A percentile compares a stretch with the other conserved stretches of the same genome.
Evolutionary conservation across 108 stramenopile genomes (phyloP).

Genomic region (Skeletonema potamos): DNA sequence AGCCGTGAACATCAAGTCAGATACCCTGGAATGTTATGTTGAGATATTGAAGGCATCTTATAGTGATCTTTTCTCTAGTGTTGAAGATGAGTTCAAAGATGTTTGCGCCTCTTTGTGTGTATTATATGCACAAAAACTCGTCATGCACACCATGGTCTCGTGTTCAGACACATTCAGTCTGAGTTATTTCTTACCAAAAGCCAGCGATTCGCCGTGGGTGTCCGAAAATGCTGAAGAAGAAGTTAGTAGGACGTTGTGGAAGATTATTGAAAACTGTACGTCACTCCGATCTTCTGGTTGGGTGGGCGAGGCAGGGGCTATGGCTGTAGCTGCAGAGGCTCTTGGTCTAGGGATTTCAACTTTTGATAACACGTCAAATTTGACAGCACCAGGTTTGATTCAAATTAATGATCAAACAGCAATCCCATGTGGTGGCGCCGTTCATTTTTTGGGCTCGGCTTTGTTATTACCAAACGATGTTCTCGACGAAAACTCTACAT

Average conservation of each 20-base stretch:
- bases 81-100: conserved; percentile 28
- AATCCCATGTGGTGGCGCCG: conserved; percentile 46
- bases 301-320: conserved; percentile 89
- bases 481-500: conserved; percentile 8
- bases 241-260: conserved; percentile 48
- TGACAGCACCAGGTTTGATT: conserved; percentile 39
- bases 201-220: conserved; percentile 1
- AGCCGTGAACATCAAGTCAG: background rate
- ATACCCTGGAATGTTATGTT: conserved; percentile 4
- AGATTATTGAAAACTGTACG: conserved; percentile 54
- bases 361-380: conserved; percentile 36
- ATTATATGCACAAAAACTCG: conserved; percentile 64
- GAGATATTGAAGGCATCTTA: conserved; percentile 25
- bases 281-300: conserved; percentile 70
- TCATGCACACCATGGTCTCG: conserved; percentile 60
- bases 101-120: conserved; percentile 38
- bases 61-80: conserved; percentile 5
- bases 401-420: conserved; percentile 39
- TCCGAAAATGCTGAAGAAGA: conserved; percentile 14
- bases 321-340: conserved; percentile 89
- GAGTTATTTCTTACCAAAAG: conserved; percentile 24
- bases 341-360: conserved; percentile 84
- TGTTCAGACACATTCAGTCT: conserved; percentile 56
- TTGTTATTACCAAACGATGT: conserved; percentile 9
- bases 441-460: conserved; percentile 58